These are phyloP conservation scores for Capronia coronata DNA, from an alignment of 2,329 filamentous ascomycete genomes.

Conservation along the genomic window DNA sequence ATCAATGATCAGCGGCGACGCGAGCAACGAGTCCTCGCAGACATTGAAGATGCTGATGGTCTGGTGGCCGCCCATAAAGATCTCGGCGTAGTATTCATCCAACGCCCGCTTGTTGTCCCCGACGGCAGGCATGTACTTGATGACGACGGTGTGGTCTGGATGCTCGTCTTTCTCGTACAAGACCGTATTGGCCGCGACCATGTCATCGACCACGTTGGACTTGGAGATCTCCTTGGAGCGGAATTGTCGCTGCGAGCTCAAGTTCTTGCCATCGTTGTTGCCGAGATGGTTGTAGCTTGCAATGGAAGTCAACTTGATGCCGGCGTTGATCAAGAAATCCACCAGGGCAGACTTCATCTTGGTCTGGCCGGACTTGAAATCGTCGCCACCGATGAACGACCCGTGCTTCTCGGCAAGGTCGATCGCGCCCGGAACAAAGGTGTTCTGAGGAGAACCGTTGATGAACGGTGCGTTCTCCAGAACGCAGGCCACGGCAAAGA, in stretches of 20 bases:
- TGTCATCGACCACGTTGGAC: conserved; percentile 98
- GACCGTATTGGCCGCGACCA: conserved; percentile 91
- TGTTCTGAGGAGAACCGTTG: conserved; percentile 99
- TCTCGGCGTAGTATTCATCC: conserved; percentile 98
- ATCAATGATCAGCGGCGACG: conserved; percentile 94
- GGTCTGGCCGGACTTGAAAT: conserved; percentile 99
- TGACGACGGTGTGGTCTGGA: conserved; percentile 96
- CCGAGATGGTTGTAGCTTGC: conserved; percentile 98
- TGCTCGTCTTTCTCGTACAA: conserved; percentile 90
- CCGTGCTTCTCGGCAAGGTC: conserved; percentile 79
- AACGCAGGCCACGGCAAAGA: conserved; percentile 93
- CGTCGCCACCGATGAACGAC: conserved; percentile 92
- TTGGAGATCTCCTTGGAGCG: conserved; percentile 99
- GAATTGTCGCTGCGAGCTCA: conserved; percentile 97
- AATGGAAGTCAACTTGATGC: conserved; percentile 98
- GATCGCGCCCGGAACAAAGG: conserved; percentile 89
- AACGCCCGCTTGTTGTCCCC: conserved; percentile 98
- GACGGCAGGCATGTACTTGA: conserved; percentile 99
- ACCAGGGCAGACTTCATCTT: conserved; percentile 99
- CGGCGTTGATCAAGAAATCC: conserved; percentile 96
- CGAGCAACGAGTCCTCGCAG: conserved; percentile 95
- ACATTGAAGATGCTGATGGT: conserved; percentile 98
- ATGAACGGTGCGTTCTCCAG: conserved; percentile 89
- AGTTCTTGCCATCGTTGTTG: conserved; percentile 98
- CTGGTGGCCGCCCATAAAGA: conserved; percentile 97